Base-by-base conservation (phyloP, 164 flowering plant genomes). In the Amborella trichopoda region DNA sequence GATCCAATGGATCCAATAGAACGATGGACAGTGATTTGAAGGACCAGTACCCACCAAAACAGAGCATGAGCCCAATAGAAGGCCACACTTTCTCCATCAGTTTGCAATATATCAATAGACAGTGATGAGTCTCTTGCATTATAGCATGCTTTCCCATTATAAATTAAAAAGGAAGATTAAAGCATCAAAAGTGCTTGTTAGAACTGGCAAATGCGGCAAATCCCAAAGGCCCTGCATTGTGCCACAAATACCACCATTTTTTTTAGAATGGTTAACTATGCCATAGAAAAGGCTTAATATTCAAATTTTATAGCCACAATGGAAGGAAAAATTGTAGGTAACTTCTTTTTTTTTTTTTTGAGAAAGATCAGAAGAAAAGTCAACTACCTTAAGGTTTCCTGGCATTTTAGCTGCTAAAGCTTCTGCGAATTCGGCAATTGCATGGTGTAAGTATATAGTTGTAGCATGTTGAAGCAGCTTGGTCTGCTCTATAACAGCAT, bases 341-440 rank as follows among this genome's bases (percentile, higher is more conserved):
- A 30, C 13, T 13, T 30, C 34, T 30, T 6, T 30, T 6, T 9
- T 5, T 39, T 16, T 6, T 12, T 10, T 8, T 12, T 17, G 18
- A 12, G 19, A 11, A 39, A 1, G 14, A 46, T 21, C 24, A 46
- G 1, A 1, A 27, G 23, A 34, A 23, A 34, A 44, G 37, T 13
- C 17, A 14, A 4, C 1, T 30, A 90, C 99, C 96, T 91, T 91
- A 0, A 91, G 76, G 58, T 87, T 75, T 54, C 96, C 95, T 1
- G 99, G 95, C 99, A 91, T 91, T 69, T 87, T 91, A 6, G 85
- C 69, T 8, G 95, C 99, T 27, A 91, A 62, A 12, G 82, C 96
- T 68, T 91, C 99, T 3, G 96, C 99, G 63, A 70, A 91, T 65
- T 91, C 99, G 44, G 68, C 94, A 5, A 91, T 87, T 1, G 85